Base-by-base conservation (phyloP, 2,329 filamentous ascomycete species). In the Chrysoporthe puriensis region DNA sequence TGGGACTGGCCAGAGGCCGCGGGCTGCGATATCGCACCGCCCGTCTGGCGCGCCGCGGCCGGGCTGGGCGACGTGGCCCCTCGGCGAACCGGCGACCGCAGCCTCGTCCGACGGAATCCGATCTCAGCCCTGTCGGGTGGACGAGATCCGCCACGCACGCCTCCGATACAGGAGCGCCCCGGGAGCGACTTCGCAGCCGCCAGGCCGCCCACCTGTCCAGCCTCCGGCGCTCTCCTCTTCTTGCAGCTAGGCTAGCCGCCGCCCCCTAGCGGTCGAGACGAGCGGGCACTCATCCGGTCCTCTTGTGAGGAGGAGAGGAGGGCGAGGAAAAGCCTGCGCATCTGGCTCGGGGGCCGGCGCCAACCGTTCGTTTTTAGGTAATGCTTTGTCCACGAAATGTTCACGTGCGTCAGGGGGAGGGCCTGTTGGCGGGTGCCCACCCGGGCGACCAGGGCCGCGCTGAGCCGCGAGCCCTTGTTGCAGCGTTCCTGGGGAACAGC, bases 291-390 rank as follows among this genome's bases (percentile, higher is more conserved):
- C 54, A 11, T 32, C 40, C 54, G 16, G 32, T 18, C 18, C 9
- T 34, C 26, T 42, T 5, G 3, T 57, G 54, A 62, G 40, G 57
- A 21, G 8, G 32, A 13, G 44, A 56, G n/a, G n/a, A 18, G 56
- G 36, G 11, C 5, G 42, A 26, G 18, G 18, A 52, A 52, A 63
- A 42, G 21, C 11, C 34, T 32, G 18, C 32, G 62, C 34, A 44
- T 13, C 21, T 36, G 36, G 11, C 52, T 40, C 43, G 63, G n/a
- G n/a, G 14, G 54, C 60, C 64, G 64, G 57, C 52, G 67, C 54
- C 64, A 66, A n/a, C 64, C 64, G 60, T 36, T 52, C 14, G 46
- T 46, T 66, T 21, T 68, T 66, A 69, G 61, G 67, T 69, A 69
- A 66, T 54, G 42, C 64, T 67, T 64, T 69, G 64, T 67, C 64